Base-by-base conservation (phyloP, 2,329 filamentous ascomycete genomes). In the Helotiales sp. region DNA sequence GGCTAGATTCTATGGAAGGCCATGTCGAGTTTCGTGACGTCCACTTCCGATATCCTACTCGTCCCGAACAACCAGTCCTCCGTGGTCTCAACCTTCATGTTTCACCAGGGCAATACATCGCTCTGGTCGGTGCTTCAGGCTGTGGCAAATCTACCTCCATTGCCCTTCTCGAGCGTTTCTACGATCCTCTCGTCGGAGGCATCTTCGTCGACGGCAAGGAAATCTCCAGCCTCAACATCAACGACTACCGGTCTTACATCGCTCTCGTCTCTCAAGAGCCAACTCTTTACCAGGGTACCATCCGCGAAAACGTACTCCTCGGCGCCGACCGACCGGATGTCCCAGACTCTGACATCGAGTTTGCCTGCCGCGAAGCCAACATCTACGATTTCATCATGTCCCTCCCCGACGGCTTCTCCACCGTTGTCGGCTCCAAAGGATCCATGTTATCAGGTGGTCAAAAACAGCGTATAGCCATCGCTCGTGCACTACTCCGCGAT, bases 111-210 rank as follows among this genome's bases (percentile, higher is more conserved):
- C 89, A 93, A 70, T 95, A 93, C 67, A 82, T 93, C 7, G 95
- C 93, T 0, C 82, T 98, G 2, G 95, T 98, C 8, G 95, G 95
- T n/a, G 89, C 93, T 0, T 95, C 89, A 46, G 93, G 95, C 2
- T 96, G 93, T 69, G 95, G 95, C 57, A 98, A 99, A 78, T 91
- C 87, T 50, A 98, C 95, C 0, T 96, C 93, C 0, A 96, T 98
- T 70, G 89, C 91, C 3, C 81, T 98, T 3, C 79, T 98, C 30
- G 93, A 98, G 72, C 89, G 95, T 31, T 98, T 98, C 77, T 98
- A 98, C 71, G 92, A 98, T 67, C 90, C 93, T 0, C 80, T 95
- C 0, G 81, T 84, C 0, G 95, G 95, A 12, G 86, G 86, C 13
- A 81, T 99, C 31, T 90, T 85, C 58, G 80, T 98, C 17, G 93